Conservation (phyloP, 2,329 filamentous ascomycete genomes). For the Xylariaceae sp. region DNA sequence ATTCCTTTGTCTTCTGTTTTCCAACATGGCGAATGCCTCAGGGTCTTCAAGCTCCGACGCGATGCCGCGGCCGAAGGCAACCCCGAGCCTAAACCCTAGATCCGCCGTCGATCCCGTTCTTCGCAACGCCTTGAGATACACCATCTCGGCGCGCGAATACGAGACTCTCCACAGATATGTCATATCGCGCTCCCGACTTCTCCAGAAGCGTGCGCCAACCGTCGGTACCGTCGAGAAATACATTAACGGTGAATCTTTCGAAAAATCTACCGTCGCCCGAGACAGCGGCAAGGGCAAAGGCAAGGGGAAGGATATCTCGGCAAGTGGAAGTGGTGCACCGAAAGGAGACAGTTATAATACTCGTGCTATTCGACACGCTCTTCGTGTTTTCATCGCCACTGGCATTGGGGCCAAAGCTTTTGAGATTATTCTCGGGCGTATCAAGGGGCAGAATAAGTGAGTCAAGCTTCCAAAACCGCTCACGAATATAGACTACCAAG, state of each 20-base stretch:
- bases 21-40: constrained; percentile 25
- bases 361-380: constrained; percentile 63
- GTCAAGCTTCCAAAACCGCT: constrained; percentile 36
- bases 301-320: constrained; percentile 17
- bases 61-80: constrained; percentile 22
- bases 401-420: constrained; percentile 61
- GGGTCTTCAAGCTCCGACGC: constrained; percentile 20
- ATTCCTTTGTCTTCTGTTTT: background rate
- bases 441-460: constrained; percentile 46
- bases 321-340: constrained; percentile 14
- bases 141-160: constrained; percentile 81
- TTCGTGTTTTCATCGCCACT: constrained; percentile 65
- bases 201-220: constrained; percentile 52
- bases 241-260: constrained; percentile 38
- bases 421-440: constrained; percentile 47
- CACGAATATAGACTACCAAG: background rate
- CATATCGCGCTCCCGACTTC: constrained; percentile 62
- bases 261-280: constrained; percentile 18
- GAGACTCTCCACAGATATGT: constrained; percentile 78
- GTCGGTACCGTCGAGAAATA: constrained; percentile 54
- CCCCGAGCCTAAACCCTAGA: constrained; percentile 24
- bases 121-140: constrained; percentile 82
- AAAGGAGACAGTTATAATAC: constrained; percentile 63
- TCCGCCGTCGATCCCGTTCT: constrained; percentile 62
- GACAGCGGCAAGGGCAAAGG: constrained; percentile 34